Evolutionary conservation across 176 grass and related monocot genomes (phyloP), one percentile per base, ranked within the genome.

Genomic region (Ampelocalamus luodianensis): DNA sequence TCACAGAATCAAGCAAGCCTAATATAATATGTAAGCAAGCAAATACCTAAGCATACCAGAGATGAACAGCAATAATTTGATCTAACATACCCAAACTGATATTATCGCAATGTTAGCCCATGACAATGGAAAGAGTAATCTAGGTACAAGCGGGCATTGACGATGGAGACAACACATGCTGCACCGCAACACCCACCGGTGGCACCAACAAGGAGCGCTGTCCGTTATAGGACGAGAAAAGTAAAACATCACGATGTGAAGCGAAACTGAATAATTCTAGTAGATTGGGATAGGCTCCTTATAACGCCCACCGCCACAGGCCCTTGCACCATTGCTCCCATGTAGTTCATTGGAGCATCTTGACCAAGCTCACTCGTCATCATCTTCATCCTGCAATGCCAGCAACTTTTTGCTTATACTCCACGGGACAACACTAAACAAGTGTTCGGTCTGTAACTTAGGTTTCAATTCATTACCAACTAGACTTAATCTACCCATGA

Each of bases 41-140:
- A 32, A 32, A 8, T 0, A 64, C 2, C 6, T 5, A 61, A 0
- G 10, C 27, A 40, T 4, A 48, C 0, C 0, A 9, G 3, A 9
- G 3, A n/a, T 16, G 2, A 16, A 4, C 39, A 27, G 12, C 1
- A 26, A 58, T n/a, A 18, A 63, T 29, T 87, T 68, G 51, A 80
- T 84, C 85, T 87, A 91, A 45, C 85, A 90, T 90, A 87, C 89
- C 68, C 89, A 90, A 80, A 87, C 85, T 80, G 89, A 87, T 64
- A 91, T 87, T 84, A 87, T 75, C 85, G 84, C 76, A 87, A 87
- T 84, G 89, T 91, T 91, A 91, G 89, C 80, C 62, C 51, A 83
- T 91, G 83, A 80, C 76, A 75, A 49, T 49, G 46, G 46, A 49
- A 29, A 80, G 75, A 80, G 89, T 80, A 80, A 87, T 80, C 80